A percentile compares a stretch with the other conserved stretches of the same genome.
Evolutionary conservation across 805 yeast species (phyloP).

Genomic region (Metschnikowia gelsemii): DNA sequence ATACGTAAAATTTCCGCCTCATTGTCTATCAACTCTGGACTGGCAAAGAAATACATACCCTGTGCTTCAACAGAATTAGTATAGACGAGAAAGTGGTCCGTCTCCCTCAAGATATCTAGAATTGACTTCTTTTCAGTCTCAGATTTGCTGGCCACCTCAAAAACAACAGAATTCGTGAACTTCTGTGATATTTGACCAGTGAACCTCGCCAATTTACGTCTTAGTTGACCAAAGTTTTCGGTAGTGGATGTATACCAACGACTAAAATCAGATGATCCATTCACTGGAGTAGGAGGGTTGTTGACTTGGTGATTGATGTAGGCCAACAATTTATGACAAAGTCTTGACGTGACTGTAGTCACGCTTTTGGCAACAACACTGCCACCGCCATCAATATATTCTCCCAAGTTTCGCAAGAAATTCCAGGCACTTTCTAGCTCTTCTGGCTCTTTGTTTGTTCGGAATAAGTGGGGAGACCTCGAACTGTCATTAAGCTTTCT

Average conservation of each 20-base stretch:
- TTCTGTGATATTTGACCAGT: slow-evolving; percentile 63
- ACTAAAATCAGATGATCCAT: slow-evolving; percentile 36
- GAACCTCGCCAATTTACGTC: slow-evolving; percentile 81
- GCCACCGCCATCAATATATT: slow-evolving; percentile 76
- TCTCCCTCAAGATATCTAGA: slow-evolving; percentile 55
- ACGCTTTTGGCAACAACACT: slow-evolving; percentile 78
- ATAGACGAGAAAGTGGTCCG: slow-evolving; percentile 74
- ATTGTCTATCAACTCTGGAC: slow-evolving; percentile 49
- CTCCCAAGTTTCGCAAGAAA: slow-evolving; percentile 73
- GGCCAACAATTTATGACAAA: slow-evolving; percentile 64
- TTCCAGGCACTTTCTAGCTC: slow-evolving; percentile 82
- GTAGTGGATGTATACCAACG: slow-evolving; percentile 69
- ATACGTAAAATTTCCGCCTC: slow-evolving; percentile 40
- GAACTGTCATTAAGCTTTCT: slow-evolving; percentile 79
- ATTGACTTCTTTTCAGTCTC: slow-evolving; percentile 50
- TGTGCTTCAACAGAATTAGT: slow-evolving; percentile 69
- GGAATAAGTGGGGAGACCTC: slow-evolving; percentile 57
- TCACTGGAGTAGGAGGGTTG: slow-evolving; percentile 48
- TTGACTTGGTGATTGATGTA: slow-evolving; percentile 70
- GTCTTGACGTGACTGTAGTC: slow-evolving; percentile 58
- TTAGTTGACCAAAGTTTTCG: slow-evolving; percentile 70
- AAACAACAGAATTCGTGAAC: slow-evolving; percentile 70
- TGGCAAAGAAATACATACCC: slow-evolving; percentile 80
- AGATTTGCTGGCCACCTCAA: slow-evolving; percentile 46
- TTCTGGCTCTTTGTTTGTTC: slow-evolving; percentile 90